Evolutionary conservation across 2,329 filamentous ascomycete species (phyloP).

Genomic region (Colletotrichum musicola): DNA sequence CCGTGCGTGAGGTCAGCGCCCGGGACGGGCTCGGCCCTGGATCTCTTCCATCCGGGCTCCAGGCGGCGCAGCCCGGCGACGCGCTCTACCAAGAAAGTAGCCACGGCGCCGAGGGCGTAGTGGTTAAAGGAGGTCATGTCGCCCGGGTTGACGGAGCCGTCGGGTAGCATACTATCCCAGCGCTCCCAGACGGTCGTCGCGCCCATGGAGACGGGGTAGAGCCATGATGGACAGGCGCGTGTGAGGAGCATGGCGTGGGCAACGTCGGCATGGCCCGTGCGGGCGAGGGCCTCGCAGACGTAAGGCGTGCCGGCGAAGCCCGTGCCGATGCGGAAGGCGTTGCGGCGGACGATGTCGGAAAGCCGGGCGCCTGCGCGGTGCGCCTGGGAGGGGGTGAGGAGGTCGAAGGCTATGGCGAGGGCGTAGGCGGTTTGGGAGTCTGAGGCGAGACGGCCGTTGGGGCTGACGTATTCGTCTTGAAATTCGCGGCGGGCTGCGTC

Average conservation of each 20-base stretch:
- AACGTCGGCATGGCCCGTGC: slow-evolving; percentile 30
- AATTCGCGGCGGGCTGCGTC: slow-evolving; percentile 35
- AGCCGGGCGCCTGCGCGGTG: slow-evolving; percentile 18
- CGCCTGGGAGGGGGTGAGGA: slow-evolving; percentile 18
- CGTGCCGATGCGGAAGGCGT: slow-evolving; percentile 37
- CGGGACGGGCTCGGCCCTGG: slow-evolving; percentile 13
- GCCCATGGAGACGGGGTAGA: slow-evolving; percentile 54
- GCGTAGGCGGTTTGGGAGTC: slow-evolving; percentile 42
- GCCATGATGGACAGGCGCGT: slow-evolving; percentile 52
- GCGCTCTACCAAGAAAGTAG: slow-evolving; percentile 50
- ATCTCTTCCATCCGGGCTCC: slow-evolving; percentile 43
- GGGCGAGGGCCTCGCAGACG: slow-evolving; percentile 38
- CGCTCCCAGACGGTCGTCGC: slow-evolving; percentile 58
- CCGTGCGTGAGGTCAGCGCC: slow-evolving; percentile 22
- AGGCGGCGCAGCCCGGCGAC: slow-evolving; percentile 43
- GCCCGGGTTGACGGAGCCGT: slow-evolving; percentile 53
- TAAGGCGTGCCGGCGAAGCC: slow-evolving; percentile 44
- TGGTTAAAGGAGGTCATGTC: slow-evolving; percentile 58
- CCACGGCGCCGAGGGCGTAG: slow-evolving; percentile 55
- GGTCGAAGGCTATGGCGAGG: slow-evolving; percentile 41
- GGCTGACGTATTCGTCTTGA: slow-evolving; percentile 41
- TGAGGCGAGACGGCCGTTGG: slow-evolving; percentile 35
- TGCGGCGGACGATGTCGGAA: slow-evolving; percentile 13
- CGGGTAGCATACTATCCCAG: slow-evolving; percentile 54
- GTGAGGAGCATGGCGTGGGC: slow-evolving; percentile 54